Base-by-base conservation (phyloP, 306 rosid species). In the Mimosa pudica region DNA sequence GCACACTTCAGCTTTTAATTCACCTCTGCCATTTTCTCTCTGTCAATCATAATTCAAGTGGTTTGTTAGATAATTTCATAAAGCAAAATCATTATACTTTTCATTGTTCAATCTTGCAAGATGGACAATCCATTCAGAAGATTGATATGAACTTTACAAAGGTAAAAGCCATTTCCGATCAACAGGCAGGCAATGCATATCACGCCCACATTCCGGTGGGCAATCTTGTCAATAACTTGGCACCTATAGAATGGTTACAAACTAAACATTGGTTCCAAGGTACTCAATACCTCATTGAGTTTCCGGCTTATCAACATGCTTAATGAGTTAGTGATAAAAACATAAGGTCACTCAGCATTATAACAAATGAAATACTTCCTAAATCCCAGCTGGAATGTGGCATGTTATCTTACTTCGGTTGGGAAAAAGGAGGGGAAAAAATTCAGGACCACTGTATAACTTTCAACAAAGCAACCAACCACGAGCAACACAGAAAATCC, bases 1-100 rank as follows among this genome's bases (percentile, higher is more conserved):
- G 54, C 54, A 71, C 80, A 55, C 64, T 74, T 84, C 72, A 46
- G 65, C 77, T 77, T 65, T 76, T 57, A 38, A 63, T 85, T 90
- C 89, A 93, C 83, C 97, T 89, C 79, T 89, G 90, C 98, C 98
- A 93, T 81, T 86, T 91, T 84, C 90, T 93, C 87, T 93, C 98
- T 93, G 98, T 77, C 61, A 80, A 83, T 73, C 70, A 86, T 35
- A 81, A 78, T 72, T 70, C 55, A 80, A 83, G 75, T n/a, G 78
- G 72, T 86, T 18, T 12, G 33, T 57, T 12, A 84, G 86, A 12
- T n/a, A 8, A 17, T 61, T 70, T 73, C 13, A 70, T 10, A 68
- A 62, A 49, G 57, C 52, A 82, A n/a, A 42, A 52, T 61, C 35
- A 41, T 24, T 71, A 65, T 58, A 33, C 47, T 54, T 12, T 51